Evolutionary conservation across 306 rosid species (phyloP), one percentile per base, ranked within the genome.

Genomic region (Trifolium pratense): DNA sequence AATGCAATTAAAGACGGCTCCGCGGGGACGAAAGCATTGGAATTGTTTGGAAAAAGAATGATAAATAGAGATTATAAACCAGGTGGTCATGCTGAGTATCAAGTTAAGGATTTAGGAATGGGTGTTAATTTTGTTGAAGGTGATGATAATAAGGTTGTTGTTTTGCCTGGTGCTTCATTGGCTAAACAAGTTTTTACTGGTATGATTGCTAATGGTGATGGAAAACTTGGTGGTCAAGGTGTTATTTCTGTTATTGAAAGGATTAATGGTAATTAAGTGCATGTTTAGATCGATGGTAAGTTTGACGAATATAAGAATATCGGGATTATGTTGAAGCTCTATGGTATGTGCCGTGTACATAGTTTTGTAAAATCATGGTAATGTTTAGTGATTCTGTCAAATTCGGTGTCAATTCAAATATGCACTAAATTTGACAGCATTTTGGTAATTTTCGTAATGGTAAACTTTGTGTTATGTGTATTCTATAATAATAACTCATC

Each of bases 51-150:
- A 37, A 87, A 86, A 83, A 89, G 98, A 78, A 87, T 89, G 81
- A 79, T 90, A 6, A 61, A 56, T 49, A 79, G 77, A 70, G 96
- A 92, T 46, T 92, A 74, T 31, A 40, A 87, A 73, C 86, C 95
- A 0, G 98, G 98, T 26, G 90, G 91, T 59, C 84, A 79, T 55
- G 86, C 79, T 0, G 98, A 88, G 85, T 92, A 92, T 64, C 82
- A 84, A 82, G 92, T 92, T 70, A 92, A 90, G 89, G 98, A 92
- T 79, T 69, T 92, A 82, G 98, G 98, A 7, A 87, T 92, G 98
- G 96, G 88, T 0, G 89, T 90, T 45, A 82, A 89, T 78, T 76
- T 79, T 66, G 90, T 81, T 5, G 96, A 86, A 66, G 84, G 79
- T 34, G 81, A 11, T 16, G 88, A 79, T 32, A 86, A 14, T 56